Conservation (phyloP, 495 filamentous ascomycete species). For the Penicillium taxi region DNA sequence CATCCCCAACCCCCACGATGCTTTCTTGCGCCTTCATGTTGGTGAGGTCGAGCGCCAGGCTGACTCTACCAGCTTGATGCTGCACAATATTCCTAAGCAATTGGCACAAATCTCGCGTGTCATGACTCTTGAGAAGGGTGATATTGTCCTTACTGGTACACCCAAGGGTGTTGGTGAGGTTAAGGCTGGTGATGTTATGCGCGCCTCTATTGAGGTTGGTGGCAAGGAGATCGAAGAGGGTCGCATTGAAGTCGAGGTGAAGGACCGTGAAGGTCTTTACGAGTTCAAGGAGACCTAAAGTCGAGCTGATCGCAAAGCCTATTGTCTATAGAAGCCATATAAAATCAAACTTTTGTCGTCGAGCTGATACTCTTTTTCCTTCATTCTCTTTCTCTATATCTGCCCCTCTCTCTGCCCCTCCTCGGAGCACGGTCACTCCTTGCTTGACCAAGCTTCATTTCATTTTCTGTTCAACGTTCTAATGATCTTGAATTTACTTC, state of each 20-base stretch:
- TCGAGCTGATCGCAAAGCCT: too few relatives aligned
- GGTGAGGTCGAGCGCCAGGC: slow-evolving; percentile 65
- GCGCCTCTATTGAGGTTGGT: slow-evolving; percentile 68
- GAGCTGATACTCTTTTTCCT: too few relatives aligned
- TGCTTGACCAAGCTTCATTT: too few relatives aligned
- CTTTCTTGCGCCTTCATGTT: slow-evolving; percentile 74
- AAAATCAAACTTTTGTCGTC: too few relatives aligned
- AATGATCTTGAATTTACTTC: too few relatives aligned
- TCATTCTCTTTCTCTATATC: too few relatives aligned
- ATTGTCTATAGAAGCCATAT: too few relatives aligned
- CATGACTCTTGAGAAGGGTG: slow-evolving; percentile 88
- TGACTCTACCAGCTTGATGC: slow-evolving; percentile 86
- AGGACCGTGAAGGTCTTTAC: slow-evolving; percentile 54
- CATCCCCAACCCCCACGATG: slow-evolving; percentile 81
- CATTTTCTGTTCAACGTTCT: too few relatives aligned
- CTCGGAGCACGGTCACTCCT: too few relatives aligned
- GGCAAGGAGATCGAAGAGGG: slow-evolving; percentile 84
- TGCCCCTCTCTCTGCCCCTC: too few relatives aligned
- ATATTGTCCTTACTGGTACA: slow-evolving; percentile 89
- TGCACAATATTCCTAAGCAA: slow-evolving; percentile 79
- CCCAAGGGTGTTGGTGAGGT: slow-evolving; percentile 93
- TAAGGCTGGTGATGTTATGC: slow-evolving; percentile 80
- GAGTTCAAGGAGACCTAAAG: slow-evolving; percentile 40
- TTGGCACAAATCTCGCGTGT: slow-evolving; percentile 85
- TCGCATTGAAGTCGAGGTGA: slow-evolving; percentile 73